Percentiles rank a stretch among this genome's conserved stretches.
phyloP scores from a whole-genome alignment of 495 filamentous ascomycete genomes.

The Aspergillus haitiensis region DNA sequence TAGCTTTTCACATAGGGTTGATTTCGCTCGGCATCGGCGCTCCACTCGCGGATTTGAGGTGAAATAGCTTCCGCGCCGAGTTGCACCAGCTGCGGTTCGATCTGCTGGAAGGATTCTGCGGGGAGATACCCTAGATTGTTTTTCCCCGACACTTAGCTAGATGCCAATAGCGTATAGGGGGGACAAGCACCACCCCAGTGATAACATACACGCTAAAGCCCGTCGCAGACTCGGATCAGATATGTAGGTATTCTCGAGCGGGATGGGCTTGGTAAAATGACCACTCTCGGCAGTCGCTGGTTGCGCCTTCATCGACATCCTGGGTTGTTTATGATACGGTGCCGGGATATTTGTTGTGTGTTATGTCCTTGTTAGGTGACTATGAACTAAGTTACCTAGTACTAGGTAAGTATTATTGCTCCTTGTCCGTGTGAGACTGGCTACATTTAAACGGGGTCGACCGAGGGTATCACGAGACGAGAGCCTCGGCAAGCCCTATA shows the following conservation, averaged over 20 bases:
- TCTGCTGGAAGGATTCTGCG: constrained; percentile 18
- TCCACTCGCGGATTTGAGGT: constrained; percentile 35
- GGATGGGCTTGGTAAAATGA: constrained; percentile 31
- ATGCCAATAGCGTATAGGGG: background rate
- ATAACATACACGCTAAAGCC: constrained; percentile 28
- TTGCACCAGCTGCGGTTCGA: constrained; percentile 27
- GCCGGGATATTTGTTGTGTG: background rate
- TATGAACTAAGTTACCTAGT: no score
- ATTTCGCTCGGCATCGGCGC: constrained; percentile 37
- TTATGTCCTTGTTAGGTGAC: no score
- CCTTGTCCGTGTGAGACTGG: no score
- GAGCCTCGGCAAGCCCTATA: constrained; percentile 30
- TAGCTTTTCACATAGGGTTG: constrained; percentile 41
- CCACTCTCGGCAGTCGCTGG: constrained; percentile 39
- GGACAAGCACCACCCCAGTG: background rate
- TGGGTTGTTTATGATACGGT: background rate
- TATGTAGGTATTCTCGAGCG: constrained; percentile 36
- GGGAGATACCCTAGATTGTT: constrained; percentile 34
- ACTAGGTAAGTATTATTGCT: no score
- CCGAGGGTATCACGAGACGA: constrained; percentile 20
- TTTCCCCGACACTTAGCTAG: background rate
- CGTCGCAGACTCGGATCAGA: constrained; percentile 34
- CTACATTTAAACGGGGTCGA: background rate
- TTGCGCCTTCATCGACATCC: constrained; percentile 2
- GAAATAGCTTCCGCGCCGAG: constrained; percentile 39